Percentiles rank a stretch among this genome's conserved stretches.
These are phyloP conservation scores for Dryas integrifolia DNA, from an alignment of 331 rosid species.

Conservation along the genomic window DNA sequence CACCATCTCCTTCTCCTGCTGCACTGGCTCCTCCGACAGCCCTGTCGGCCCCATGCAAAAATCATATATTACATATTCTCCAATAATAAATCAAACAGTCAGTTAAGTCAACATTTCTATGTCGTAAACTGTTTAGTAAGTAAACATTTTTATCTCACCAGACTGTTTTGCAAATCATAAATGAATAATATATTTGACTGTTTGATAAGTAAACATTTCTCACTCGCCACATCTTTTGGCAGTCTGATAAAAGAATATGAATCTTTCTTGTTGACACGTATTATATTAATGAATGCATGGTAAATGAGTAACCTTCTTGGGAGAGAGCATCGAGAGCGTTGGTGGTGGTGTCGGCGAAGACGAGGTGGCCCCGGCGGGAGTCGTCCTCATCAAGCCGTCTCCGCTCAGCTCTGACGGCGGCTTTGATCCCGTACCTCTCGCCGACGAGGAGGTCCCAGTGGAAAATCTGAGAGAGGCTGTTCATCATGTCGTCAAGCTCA, in stretches of 20 bases:
- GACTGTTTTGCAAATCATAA: too few relatives aligned
- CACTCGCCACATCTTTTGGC: too few relatives aligned
- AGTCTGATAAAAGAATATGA: too few relatives aligned
- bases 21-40: slow-evolving; percentile 95
- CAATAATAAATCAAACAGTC: background rate
- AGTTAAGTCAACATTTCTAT: too few relatives aligned
- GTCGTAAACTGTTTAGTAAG: too few relatives aligned
- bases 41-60: slow-evolving; percentile 53
- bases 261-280: too few relatives aligned
- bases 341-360: slow-evolving; percentile 44
- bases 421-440: slow-evolving; percentile 82
- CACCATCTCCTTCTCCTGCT: slow-evolving; percentile 62
- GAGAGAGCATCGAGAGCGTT: slow-evolving; percentile 70
- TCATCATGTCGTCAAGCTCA: slow-evolving; percentile 94
- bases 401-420: slow-evolving; percentile 80
- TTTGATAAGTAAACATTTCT: too few relatives aligned
- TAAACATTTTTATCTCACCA: too few relatives aligned
- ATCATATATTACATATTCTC: background rate
- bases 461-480: slow-evolving; percentile 67
- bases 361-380: slow-evolving; percentile 37
- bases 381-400: slow-evolving; percentile 69
- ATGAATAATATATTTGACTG: too few relatives aligned
- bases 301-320: slow-evolving; percentile 55
- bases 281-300: background rate
- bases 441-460: slow-evolving; percentile 86